Conservation (phyloP, 1,284 basidiomycete genomes). For the Leccinum cinnamomeum region DNA sequence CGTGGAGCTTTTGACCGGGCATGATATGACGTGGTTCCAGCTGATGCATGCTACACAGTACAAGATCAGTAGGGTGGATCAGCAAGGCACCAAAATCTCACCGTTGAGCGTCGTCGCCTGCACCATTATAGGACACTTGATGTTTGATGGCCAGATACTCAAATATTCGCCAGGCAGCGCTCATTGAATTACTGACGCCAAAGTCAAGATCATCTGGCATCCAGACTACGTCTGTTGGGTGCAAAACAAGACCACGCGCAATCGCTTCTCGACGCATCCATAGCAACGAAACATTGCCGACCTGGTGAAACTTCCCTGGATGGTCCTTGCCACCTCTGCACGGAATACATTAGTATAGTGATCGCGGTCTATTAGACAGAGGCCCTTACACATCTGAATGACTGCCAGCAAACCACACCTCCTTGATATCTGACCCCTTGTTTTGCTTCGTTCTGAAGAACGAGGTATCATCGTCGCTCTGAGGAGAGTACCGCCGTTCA, state of each 20-base stretch:
- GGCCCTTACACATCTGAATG: conserved; percentile 28
- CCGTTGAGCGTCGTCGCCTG: background rate
- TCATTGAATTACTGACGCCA: too few species aligned
- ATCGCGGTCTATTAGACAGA: background rate
- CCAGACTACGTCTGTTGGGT: too few species aligned
- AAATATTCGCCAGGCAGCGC: too few species aligned
- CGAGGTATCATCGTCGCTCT: background rate
- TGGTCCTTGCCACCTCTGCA: conserved; percentile 26
- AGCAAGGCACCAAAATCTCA: conserved; percentile 3
- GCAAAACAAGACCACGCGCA: too few species aligned
- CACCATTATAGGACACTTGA: too few species aligned
- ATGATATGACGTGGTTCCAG: conserved; percentile 28
- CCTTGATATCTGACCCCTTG: conserved; percentile 15
- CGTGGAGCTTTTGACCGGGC: conserved; percentile 34
- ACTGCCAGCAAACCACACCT: conserved; percentile 22
- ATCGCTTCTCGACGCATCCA: conserved; percentile 19
- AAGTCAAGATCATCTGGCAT: too few species aligned
- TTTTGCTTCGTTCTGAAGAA: background rate
- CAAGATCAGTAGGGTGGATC: background rate
- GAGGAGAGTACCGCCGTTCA: background rate
- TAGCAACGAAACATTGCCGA: conserved; percentile 17
- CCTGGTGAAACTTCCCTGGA: conserved; percentile 13
- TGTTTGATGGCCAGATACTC: too few species aligned
- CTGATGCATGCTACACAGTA: conserved; percentile 19
- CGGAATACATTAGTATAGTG: background rate